Evolutionary conservation across 768 basidiomycete genomes (phyloP).

Genomic region (Agaricus blazei): DNA sequence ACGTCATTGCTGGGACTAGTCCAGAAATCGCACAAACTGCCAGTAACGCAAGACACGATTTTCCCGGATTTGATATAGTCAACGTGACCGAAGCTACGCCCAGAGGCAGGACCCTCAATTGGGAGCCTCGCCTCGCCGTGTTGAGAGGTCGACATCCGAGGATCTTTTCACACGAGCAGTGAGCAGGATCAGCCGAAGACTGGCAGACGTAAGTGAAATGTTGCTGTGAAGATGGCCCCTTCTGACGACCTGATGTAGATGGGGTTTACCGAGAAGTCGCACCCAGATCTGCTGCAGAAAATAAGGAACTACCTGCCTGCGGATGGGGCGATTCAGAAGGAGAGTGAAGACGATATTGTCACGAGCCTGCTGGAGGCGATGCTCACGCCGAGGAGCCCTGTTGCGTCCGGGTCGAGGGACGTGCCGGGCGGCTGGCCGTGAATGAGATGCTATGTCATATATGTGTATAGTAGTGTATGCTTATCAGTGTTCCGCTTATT

Average conservation of each 20-base stretch:
- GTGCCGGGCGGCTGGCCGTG: conserved; percentile 44
- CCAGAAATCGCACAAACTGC: conserved; percentile 30
- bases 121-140: conserved; percentile 28
- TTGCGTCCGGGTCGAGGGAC: conserved; percentile 31
- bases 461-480: conserved; percentile 1
- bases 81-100: conserved; percentile 34
- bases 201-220: conserved; percentile 53
- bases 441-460: conserved; percentile 2
- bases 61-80: conserved; percentile 60
- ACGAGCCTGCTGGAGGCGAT: conserved; percentile 58
- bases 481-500: background rate
- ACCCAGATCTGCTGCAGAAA: conserved; percentile 46
- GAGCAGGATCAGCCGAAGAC: conserved; percentile 48
- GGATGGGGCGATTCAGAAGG: conserved; percentile 40
- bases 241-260: conserved; percentile 39
- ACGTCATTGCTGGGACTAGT: background rate
- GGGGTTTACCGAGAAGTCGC: conserved; percentile 62
- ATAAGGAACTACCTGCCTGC: conserved; percentile 45
- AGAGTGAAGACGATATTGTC: conserved; percentile 61
- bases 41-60: conserved; percentile 56
- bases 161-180: conserved; percentile 35
- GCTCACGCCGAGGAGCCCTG: conserved; percentile 25
- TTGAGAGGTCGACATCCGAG: conserved; percentile 20
- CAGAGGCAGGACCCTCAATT: conserved; percentile 35
- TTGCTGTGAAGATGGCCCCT: background rate